Base-by-base conservation (phyloP, 495 filamentous ascomycete genomes). In the Talaromyces ruber region DNA sequence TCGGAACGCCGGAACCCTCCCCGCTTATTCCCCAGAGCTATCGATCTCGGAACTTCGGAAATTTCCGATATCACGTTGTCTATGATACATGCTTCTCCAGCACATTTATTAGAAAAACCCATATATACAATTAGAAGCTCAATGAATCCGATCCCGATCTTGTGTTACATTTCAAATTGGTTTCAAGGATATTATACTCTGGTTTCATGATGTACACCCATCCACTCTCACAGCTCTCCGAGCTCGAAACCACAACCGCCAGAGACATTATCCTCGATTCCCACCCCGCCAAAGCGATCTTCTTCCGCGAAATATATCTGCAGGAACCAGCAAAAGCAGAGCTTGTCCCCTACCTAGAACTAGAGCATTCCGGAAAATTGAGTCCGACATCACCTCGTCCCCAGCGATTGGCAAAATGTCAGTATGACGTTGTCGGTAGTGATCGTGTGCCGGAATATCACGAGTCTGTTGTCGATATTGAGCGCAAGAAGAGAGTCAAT, bases 401-500 rank as follows among this genome's bases (percentile, higher is more conserved):
- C 6, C 75, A 80, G 5, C 81, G 87, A 54, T 70, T 84, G 43
- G 86, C 87, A n/a, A 76, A 80, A 53, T 80, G 86, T 22, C 75
- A 87, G 59, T 89, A 89, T 71, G 88, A 91, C 72, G 79, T 84
- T 52, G 81, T 89, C 63, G 79, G 78, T 6, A 62, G 71, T 29
- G 83, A 87, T 61, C 79, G 78, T 14, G 75, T 82, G n/a, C 76
- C 79, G 21, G 77, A 82, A 37, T 87, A 86, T 60, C 76, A 80
- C 56, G 85, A 90, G 67, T 82, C 85, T 0, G 68, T 88, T 45
- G 80, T 91, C 11, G 85, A 90, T 66, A 63, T 90, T 28, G 76
- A 70, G 4, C 66, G 69, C 24, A 74, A 73, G 2, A 71, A 75
- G 63, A 74, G 82, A 14, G 68, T 84, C 8, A 72, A 74, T 34